These are phyloP conservation scores for Stachybotrys echinatus DNA, from an alignment of 2,329 filamentous ascomycete species.

Conservation along the genomic window DNA sequence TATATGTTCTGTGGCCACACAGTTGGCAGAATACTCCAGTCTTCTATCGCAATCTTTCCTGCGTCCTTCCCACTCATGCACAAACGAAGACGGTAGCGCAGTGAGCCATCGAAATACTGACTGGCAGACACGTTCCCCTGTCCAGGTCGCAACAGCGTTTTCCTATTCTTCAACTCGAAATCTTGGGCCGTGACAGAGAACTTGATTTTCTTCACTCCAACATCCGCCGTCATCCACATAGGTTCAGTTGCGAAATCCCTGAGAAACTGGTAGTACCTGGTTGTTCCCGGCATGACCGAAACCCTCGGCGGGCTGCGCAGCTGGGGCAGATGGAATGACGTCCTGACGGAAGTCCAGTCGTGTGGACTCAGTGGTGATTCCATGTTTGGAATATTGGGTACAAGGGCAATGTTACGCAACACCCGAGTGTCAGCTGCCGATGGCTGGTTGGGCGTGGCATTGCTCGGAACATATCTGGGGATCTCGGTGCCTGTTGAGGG, in stretches of 20 bases:
- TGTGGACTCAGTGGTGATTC: slow-evolving; percentile 37
- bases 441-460: not conserved
- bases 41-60: slow-evolving; percentile 30
- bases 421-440: no score
- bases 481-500: not conserved
- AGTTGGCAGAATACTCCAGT: slow-evolving; percentile 61
- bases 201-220: slow-evolving; percentile 32
- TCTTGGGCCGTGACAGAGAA: slow-evolving; percentile 39
- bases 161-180: slow-evolving; percentile 25
- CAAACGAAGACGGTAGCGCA: slow-evolving; percentile 66
- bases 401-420: no score
- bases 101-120: slow-evolving; percentile 43
- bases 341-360: slow-evolving; percentile 34
- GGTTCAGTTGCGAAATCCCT: slow-evolving; percentile 46
- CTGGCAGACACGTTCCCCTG: slow-evolving; percentile 22
- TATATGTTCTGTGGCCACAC: slow-evolving; percentile 68
- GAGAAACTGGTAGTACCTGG: slow-evolving; percentile 53
- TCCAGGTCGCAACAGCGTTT: not conserved
- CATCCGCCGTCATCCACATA: slow-evolving; percentile 25
- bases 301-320: slow-evolving; percentile 42
- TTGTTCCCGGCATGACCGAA: slow-evolving; percentile 14
- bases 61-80: slow-evolving; percentile 27
- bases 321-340: slow-evolving; percentile 40
- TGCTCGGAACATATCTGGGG: not conserved
- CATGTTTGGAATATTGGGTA: slow-evolving; percentile 11